Evolutionary conservation across 2,329 filamentous ascomycete species (phyloP).

Genomic region (Penicillium sclerotiorum): DNA sequence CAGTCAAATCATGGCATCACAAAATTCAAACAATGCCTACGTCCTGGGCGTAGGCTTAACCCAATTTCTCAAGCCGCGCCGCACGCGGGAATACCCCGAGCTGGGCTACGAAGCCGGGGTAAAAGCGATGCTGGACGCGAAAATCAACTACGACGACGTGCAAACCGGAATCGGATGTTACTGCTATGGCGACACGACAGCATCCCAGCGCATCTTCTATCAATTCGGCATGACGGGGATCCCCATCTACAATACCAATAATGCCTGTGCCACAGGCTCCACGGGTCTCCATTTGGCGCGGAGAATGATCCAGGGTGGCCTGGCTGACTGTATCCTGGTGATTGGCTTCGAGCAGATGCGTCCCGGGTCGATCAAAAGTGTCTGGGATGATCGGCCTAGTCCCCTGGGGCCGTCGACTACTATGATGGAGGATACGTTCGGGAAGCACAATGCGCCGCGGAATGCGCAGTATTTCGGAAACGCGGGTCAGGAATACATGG

Average conservation of each 20-base stretch:
- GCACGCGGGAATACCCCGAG: constrained; percentile 80
- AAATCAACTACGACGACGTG: constrained; percentile 95
- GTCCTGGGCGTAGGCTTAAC: constrained; percentile 97
- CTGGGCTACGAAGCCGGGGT: constrained; percentile 89
- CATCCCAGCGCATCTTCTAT: constrained; percentile 95
- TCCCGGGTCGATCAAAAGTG: constrained; percentile 76
- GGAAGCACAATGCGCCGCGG: constrained; percentile 76
- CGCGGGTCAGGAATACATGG: constrained; percentile 89
- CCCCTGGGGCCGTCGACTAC: constrained; percentile 70
- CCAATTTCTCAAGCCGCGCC: constrained; percentile 96
- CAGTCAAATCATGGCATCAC: background rate
- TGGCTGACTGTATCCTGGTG: constrained; percentile 85
- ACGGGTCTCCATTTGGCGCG: constrained; percentile 84
- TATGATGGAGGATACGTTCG: constrained; percentile 82
- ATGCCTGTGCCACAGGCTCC: constrained; percentile 93
- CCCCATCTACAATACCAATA: constrained; percentile 97
- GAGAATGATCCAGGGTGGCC: constrained; percentile 75
- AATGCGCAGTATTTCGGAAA: constrained; percentile 95
- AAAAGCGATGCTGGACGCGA: constrained; percentile 73
- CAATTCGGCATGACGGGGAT: constrained; percentile 97
- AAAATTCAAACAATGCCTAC: constrained; percentile 59
- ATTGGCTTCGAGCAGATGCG: constrained; percentile 99
- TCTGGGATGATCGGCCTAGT: constrained; percentile 82
- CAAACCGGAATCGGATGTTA: constrained; percentile 93
- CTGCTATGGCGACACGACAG: constrained; percentile 93